Evolutionary conservation across 2,329 filamentous ascomycete genomes (phyloP).

Genomic region (Pseudogymnoascus sp.): DNA sequence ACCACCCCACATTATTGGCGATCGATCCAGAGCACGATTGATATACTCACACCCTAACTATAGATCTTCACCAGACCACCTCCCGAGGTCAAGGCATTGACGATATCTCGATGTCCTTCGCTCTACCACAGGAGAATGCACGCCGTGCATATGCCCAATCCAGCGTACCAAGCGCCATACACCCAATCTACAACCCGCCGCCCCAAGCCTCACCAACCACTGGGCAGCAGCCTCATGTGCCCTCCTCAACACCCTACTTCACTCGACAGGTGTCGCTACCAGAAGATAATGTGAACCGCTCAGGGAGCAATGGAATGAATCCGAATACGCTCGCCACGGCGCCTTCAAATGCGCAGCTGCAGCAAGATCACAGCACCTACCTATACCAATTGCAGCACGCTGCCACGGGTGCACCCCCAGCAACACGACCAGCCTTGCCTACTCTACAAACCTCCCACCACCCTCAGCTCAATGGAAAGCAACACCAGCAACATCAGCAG

Average conservation of each 20-base stretch:
- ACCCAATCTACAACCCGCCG: conserved; percentile 2
- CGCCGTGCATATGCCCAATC: conserved; percentile 10
- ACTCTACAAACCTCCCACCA: conserved; percentile 6
- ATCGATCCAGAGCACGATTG: conserved; percentile 7
- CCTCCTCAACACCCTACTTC: conserved; percentile 2
- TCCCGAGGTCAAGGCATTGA: conserved; percentile 9
- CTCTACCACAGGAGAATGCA: conserved; percentile 10
- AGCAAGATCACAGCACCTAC: conserved; percentile 5
- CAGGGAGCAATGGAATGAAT: conserved; percentile 9
- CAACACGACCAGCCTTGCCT: background rate
- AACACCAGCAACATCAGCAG: conserved; percentile 26
- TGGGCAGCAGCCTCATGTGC: conserved; percentile 8
- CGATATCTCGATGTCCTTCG: conserved; percentile 8
- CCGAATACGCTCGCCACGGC: background rate
- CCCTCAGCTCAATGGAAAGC: conserved; percentile 12
- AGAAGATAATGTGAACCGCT: background rate
- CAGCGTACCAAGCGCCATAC: background rate
- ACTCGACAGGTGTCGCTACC: background rate
- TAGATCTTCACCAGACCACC: conserved; percentile 5
- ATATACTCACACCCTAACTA: conserved; percentile 10
- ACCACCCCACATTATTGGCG: conserved; percentile 9
- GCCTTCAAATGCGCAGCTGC: conserved; percentile 2
- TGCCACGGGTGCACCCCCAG: background rate
- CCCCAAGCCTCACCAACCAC: background rate
- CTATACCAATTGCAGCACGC: conserved; percentile 7